Base-by-base conservation (phyloP, 1,139 yeast species). In the Lodderomyces elongisporus region DNA sequence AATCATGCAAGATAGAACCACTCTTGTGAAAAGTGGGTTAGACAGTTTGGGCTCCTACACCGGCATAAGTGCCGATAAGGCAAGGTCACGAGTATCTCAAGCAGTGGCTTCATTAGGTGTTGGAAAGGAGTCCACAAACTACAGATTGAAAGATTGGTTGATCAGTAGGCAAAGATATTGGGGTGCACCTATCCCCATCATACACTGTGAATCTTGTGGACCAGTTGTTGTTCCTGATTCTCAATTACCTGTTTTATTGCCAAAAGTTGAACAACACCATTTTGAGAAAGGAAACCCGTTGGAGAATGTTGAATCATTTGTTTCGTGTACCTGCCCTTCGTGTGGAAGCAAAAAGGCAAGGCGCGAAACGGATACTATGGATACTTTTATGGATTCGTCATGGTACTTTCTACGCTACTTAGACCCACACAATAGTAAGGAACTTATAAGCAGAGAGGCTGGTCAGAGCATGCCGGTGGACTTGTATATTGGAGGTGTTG, bases 161-260 rank as follows among this genome's bases (percentile, higher is more conserved):
- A 83, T 91, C 28, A 81, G 94, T 51, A 75, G 98, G 48, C 98
- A 91, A 58, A 65, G 98, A 39, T 91, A 84, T 54, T 91, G 98
- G 98, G 98, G 98, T 18, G 94, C 97, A 0, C 98, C 98, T 3
- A 91, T 91, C 37, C 98, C 98, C 2, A 85, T 91, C 24, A 66
- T 91, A 16, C 94, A 91, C 48, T 91, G 98, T 60, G 70, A 70
- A 6, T 46, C 58, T 4, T 91, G 98, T 66, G 98, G 98, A 1
- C 62, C 80, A 0, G 95, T 87, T 2, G 83, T 96, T 0, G 96
- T 89, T 13, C 96, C 96, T 0, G 95, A 84, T 30, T 61, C 74
- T 4, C 78, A 89, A 16, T 66, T 91, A 16, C 98, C 98, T 0
- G 96, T 91, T 0, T 37, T 66, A 22, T 67, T 89, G 20, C 96